Evolutionary conservation across 768 basidiomycete species (phyloP).

Genomic region (Lentinula edodes): DNA sequence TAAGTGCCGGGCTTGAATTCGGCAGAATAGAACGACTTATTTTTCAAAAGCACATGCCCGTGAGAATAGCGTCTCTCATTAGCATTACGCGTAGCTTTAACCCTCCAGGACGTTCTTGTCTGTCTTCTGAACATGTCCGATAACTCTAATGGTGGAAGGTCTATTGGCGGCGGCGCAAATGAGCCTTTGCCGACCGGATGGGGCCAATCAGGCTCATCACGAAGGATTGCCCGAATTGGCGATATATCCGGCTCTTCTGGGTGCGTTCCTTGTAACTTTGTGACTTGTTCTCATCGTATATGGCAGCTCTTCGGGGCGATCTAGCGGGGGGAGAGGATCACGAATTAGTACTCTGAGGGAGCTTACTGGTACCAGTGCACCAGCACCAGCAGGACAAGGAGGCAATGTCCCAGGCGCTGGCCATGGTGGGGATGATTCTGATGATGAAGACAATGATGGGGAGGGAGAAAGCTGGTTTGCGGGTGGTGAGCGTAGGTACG

Average conservation of each 20-base stretch:
- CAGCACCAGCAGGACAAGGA: conserved; percentile 11
- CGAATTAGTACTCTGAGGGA: conserved; percentile 33
- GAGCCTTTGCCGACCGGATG: conserved; percentile 47
- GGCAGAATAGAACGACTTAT: too few relatives aligned
- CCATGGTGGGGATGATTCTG: conserved; percentile 38
- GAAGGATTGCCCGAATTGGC: conserved; percentile 49
- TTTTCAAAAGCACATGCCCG: neutral
- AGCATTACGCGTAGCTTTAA: neutral
- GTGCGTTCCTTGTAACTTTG: conserved; percentile 11
- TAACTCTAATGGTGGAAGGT: conserved; percentile 31
- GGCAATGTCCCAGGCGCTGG: neutral
- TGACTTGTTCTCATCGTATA: neutral
- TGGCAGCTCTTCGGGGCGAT: neutral
- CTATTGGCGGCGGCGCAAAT: conserved; percentile 40
- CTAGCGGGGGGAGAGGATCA: conserved; percentile 17
- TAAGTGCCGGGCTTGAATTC: too few relatives aligned
- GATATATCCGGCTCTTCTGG: conserved; percentile 33
- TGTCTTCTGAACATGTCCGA: conserved; percentile 9
- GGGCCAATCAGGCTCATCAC: conserved; percentile 30
- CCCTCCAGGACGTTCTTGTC: neutral
- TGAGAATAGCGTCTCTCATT: neutral
- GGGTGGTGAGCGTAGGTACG: conserved; percentile 89
- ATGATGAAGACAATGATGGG: conserved; percentile 46
- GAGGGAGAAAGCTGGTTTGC: conserved; percentile 77
- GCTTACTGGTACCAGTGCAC: conserved; percentile 13